These are phyloP conservation scores for Gossypium thurberi DNA, from an alignment of 345 rosid genomes.

Conservation along the genomic window DNA sequence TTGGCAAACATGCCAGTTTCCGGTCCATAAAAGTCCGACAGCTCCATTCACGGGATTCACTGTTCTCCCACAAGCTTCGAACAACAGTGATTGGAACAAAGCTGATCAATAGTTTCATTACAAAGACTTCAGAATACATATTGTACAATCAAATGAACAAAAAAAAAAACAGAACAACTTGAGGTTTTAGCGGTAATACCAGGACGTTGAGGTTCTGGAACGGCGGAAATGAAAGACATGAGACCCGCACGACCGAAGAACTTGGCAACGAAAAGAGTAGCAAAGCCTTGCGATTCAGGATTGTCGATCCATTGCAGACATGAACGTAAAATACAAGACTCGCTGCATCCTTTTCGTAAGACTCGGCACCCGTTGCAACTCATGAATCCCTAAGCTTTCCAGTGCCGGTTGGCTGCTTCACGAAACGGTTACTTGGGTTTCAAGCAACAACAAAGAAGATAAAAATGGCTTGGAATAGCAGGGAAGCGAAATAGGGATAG, in stretches of 20 bases:
- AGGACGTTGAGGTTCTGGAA: constrained; percentile 81
- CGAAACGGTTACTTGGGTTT: constrained; percentile 18
- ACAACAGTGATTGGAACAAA: constrained; percentile 79
- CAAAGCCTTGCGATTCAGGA: constrained; percentile 93
- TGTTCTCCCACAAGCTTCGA: constrained; percentile 91
- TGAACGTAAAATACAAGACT: constrained; percentile 73
- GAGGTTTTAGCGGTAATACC: constrained; percentile 25
- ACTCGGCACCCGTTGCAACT: constrained; percentile 99
- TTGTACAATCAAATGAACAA: not conserved
- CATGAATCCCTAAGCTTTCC: constrained; percentile 30
- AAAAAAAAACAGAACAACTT: too few relatives aligned
- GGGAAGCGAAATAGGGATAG: not conserved
- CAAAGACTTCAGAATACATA: not conserved
- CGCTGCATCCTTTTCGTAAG: constrained; percentile 93
- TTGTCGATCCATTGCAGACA: constrained; percentile 85
- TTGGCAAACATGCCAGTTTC: constrained; percentile 84
- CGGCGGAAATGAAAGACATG: constrained; percentile 92
- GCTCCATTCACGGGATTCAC: constrained; percentile 97
- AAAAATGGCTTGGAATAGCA: not conserved
- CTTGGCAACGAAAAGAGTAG: constrained; percentile 96
- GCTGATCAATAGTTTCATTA: constrained; percentile 31
- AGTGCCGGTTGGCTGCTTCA: not conserved
- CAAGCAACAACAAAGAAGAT: constrained; percentile 19
- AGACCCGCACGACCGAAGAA: constrained; percentile 98
- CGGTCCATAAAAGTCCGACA: constrained; percentile 93